Percentiles rank a stretch among this genome's conserved stretches.
These are phyloP conservation scores for Termitomyces eurrhizus DNA, from an alignment of 768 basidiomycete species.

Conservation along the genomic window DNA sequence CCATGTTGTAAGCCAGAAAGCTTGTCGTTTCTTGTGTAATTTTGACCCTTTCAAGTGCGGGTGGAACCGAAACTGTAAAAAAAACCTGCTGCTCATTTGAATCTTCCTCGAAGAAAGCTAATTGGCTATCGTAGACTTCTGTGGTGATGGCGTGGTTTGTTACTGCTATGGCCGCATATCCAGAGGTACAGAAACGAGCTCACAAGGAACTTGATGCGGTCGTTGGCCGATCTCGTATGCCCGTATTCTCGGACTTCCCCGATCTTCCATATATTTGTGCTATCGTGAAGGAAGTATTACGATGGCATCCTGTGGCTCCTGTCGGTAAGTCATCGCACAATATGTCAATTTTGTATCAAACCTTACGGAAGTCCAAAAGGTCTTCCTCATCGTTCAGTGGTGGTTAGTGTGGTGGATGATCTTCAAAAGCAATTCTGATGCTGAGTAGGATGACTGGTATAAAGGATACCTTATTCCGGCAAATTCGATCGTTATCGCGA, in stretches of 20 bases:
- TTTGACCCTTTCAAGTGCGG: background rate
- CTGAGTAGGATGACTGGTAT: background rate
- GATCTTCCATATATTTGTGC: background rate
- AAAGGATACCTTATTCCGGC: background rate
- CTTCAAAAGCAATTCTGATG: background rate
- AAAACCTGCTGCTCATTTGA: background rate
- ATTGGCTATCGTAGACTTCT: background rate
- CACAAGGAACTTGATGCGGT: constrained; percentile 9
- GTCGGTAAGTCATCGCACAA: background rate
- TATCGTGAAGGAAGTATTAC: background rate
- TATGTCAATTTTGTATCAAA: background rate
- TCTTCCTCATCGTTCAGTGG: background rate
- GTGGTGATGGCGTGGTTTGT: constrained; percentile 10
- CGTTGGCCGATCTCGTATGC: background rate
- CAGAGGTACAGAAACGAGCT: constrained; percentile 8
- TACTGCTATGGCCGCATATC: constrained; percentile 7
- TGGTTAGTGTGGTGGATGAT: background rate
- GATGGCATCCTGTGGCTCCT: background rate
- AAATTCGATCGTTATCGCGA: background rate
- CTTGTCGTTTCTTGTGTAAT: background rate
- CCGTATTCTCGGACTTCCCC: background rate
- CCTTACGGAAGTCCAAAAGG: background rate
- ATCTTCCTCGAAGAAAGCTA: background rate
- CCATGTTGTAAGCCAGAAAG: background rate
- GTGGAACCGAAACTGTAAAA: background rate